phyloP scores from a whole-genome alignment of 768 basidiomycete species.

The Agrocybe pediades region DNA sequence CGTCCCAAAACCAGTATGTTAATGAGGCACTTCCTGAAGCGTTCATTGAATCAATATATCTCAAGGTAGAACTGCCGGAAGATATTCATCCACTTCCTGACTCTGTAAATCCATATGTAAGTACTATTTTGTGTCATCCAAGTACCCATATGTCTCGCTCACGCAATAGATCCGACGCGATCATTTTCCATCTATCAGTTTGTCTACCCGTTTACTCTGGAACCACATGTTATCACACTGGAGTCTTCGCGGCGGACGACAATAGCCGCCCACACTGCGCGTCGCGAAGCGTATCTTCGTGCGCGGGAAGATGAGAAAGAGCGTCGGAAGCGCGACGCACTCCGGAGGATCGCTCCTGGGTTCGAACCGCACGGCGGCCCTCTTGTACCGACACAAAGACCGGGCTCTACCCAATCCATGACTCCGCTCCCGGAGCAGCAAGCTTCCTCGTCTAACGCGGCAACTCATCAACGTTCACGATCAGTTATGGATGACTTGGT shows the following conservation, averaged over 20 bases:
- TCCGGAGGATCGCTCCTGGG: constrained; percentile 81
- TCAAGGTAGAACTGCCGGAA: constrained; percentile 81
- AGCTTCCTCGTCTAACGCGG: not conserved
- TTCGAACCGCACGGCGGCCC: constrained; percentile 68
- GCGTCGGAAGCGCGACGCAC: constrained; percentile 60
- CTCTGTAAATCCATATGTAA: constrained; percentile 84
- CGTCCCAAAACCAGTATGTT: constrained; percentile 74
- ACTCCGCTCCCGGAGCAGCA: not conserved
- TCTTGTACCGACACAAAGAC: constrained; percentile 51
- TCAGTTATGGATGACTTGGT: constrained; percentile 84
- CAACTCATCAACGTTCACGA: constrained; percentile 27
- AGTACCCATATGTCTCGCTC: constrained; percentile 1
- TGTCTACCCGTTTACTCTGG: constrained; percentile 94
- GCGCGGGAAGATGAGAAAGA: constrained; percentile 81
- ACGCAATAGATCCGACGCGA: not conserved
- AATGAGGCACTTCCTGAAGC: not conserved
- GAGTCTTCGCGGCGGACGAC: constrained; percentile 73
- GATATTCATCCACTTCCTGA: constrained; percentile 96
- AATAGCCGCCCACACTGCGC: constrained; percentile 62
- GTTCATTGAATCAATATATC: constrained; percentile 3
- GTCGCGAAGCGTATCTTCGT: constrained; percentile 71
- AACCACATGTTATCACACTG: constrained; percentile 77
- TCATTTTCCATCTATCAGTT: constrained; percentile 55
- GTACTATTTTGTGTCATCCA: constrained; percentile 11
- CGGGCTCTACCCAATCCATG: not conserved